These are phyloP conservation scores for Mycena galopus DNA, from an alignment of 768 basidiomycete genomes.

Conservation along the genomic window DNA sequence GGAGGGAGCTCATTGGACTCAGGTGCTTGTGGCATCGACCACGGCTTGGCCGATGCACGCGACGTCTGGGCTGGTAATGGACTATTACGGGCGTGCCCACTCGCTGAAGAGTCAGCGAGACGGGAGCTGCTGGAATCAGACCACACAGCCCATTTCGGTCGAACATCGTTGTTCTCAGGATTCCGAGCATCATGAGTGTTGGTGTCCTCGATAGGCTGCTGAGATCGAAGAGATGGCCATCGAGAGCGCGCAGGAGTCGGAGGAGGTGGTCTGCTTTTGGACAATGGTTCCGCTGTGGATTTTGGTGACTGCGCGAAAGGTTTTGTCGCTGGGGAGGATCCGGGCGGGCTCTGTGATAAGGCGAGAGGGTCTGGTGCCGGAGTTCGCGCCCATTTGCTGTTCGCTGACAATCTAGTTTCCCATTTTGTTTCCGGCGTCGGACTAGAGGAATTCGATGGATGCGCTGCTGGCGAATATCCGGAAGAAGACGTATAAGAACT, in stretches of 20 bases:
- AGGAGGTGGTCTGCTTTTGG: not conserved
- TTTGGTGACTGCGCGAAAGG: not conserved
- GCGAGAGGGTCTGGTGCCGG: not conserved
- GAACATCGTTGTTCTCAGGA: not conserved
- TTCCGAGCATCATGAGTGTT: not conserved
- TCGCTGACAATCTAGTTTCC: slow-evolving; percentile 5
- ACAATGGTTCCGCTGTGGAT: not conserved
- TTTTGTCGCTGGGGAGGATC: not conserved
- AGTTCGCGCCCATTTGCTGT: slow-evolving; percentile 28
- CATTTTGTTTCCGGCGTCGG: not conserved
- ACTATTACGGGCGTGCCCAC: not conserved
- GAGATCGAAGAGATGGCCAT: slow-evolving; percentile 21
- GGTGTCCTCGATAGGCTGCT: not conserved
- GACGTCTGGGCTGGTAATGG: not conserved
- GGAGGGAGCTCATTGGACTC: not conserved
- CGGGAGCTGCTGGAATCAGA: not conserved
- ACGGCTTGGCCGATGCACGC: not conserved
- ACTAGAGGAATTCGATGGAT: not conserved
- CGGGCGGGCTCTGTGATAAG: not conserved
- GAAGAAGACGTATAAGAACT: not conserved
- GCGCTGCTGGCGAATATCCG: not conserved
- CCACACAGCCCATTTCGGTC: slow-evolving; percentile 12
- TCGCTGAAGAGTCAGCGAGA: not conserved
- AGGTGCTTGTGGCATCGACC: slow-evolving; percentile 11
- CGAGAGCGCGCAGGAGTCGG: not conserved